These are phyloP conservation scores for Sporisorium scitamineum DNA, from an alignment of 1,284 basidiomycete genomes.

Conservation along the genomic window DNA sequence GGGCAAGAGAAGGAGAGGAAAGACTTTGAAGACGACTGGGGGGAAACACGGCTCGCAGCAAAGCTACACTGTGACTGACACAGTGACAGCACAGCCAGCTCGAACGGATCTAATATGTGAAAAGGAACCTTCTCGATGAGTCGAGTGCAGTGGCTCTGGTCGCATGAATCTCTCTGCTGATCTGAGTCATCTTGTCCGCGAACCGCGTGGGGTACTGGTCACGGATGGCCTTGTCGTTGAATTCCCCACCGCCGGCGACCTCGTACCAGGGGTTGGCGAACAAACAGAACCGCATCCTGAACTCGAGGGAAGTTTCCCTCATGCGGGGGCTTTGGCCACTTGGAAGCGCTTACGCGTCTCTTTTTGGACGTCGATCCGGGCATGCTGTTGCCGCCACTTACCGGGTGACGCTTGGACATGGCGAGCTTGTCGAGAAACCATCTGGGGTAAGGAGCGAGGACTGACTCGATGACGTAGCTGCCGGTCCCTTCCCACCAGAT, in stretches of 20 bases:
- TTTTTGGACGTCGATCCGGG: background rate
- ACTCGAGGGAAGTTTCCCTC: background rate
- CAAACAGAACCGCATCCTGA: background rate
- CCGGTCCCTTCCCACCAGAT: conserved; percentile 16
- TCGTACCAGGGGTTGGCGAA: background rate
- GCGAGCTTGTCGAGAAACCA: conserved; percentile 11
- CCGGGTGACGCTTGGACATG: background rate
- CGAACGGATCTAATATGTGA: background rate
- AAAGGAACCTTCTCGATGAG: background rate
- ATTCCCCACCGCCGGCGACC: background rate
- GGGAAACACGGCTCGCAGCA: background rate
- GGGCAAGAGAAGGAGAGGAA: background rate
- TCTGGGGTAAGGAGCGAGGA: background rate
- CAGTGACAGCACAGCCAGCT: background rate
- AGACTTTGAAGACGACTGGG: background rate
- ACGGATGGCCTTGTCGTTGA: conserved; percentile 1
- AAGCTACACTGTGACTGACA: background rate
- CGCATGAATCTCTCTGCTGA: background rate
- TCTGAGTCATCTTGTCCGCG: background rate
- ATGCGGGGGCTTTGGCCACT: background rate
- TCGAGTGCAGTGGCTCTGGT: background rate
- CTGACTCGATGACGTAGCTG: background rate
- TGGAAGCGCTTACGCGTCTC: background rate
- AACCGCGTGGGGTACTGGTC: conserved; percentile 13
- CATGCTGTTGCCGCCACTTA: background rate